Percentiles rank a stretch among this genome's conserved stretches.
Evolutionary conservation across 2,329 filamentous ascomycete species (phyloP).

Genomic region (Juglanconis sp.): DNA sequence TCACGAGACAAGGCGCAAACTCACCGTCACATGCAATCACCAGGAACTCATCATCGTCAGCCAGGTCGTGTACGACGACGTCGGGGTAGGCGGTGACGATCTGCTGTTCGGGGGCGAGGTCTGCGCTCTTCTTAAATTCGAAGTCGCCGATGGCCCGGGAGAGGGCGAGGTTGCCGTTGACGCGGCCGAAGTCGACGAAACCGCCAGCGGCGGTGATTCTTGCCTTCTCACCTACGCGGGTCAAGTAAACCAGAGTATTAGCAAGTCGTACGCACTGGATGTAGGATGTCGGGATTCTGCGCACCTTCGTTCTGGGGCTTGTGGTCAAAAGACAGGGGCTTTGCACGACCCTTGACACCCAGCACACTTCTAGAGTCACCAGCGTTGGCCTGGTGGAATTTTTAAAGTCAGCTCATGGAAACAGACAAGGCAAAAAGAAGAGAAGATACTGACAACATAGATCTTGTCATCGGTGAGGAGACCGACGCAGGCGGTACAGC

Average conservation of each 20-base stretch:
- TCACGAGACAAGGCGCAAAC: slow-evolving; percentile 25
- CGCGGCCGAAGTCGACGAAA: slow-evolving; percentile 96
- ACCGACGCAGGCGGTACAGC: slow-evolving; percentile 91
- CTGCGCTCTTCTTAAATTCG: slow-evolving; percentile 99
- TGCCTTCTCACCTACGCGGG: slow-evolving; percentile 76
- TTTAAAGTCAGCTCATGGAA: slow-evolving; percentile 17
- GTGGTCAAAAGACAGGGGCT: slow-evolving; percentile 98
- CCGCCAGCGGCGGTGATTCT: slow-evolving; percentile 93
- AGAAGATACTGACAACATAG: slow-evolving; percentile 72
- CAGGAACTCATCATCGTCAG: slow-evolving; percentile 91
- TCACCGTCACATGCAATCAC: slow-evolving; percentile 89
- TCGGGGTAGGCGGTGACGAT: slow-evolving; percentile 97
- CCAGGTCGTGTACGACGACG: slow-evolving; percentile 85
- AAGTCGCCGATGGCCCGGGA: slow-evolving; percentile 98
- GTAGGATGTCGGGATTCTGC: slow-evolving; percentile 20
- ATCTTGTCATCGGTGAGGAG: slow-evolving; percentile 89
- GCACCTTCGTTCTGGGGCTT: slow-evolving; percentile 97
- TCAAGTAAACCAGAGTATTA: slow-evolving; percentile 21
- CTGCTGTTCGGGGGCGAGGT: slow-evolving; percentile 95
- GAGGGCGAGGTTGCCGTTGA: slow-evolving; percentile 95
- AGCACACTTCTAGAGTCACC: slow-evolving; percentile 94
- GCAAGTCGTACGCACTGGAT: background rate
- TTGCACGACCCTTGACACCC: slow-evolving; percentile 94
- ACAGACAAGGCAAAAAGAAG: slow-evolving; percentile 16
- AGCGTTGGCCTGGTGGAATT: slow-evolving; percentile 76